Evolutionary conservation across 345 rosid species (phyloP), one percentile per base, ranked within the genome.

Genomic region (Lagerstroemia speciosa): DNA sequence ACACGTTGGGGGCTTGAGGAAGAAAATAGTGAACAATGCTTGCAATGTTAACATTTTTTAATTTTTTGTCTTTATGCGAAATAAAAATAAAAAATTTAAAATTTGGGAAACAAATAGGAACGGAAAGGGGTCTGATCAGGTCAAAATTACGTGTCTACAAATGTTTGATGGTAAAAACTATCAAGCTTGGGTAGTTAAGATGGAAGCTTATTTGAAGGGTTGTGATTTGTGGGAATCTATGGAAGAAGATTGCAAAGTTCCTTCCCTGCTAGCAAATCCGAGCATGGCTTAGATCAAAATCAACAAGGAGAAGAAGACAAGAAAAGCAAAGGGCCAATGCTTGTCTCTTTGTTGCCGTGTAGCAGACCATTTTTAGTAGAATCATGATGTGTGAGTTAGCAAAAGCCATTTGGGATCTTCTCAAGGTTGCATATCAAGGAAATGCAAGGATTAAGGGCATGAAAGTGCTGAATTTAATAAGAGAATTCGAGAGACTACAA

Each of bases 201-300:
- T 68, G 71, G 52, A 30, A 15, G 60, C 63, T 30, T 68, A 31
- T 36, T 48, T 68, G 40, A 29, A n/a, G 40, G 62, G 63, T 30
- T 26, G 14, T 17, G 65, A 61, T 24, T n/a, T 69, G 31, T 69
- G 65, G 65, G 20, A 69, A 19, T 27, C 50, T n/a, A 33, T 69
- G 46, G 65, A 69, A n/a, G 31, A 26, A 1, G 65, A 69, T 8
- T 53, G 31, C 17, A 5, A 34, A 22, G 14, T 40, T 8, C 1
- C 31, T n/a, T 32, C 17, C 16, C 33, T 69, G 3, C 48, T 6
- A 0, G 10, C 33, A 1, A 69, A 69, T 26, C 72, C 65, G 0
- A 69, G 65, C 8, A 5, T 69, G 7, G 38, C 57, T 17, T 48
- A 69, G n/a, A 57, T 69, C 0, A 55, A 11, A 19, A 0, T 9